Conservation (phyloP, 768 basidiomycete genomes). For the Lactarius hengduanensis region DNA sequence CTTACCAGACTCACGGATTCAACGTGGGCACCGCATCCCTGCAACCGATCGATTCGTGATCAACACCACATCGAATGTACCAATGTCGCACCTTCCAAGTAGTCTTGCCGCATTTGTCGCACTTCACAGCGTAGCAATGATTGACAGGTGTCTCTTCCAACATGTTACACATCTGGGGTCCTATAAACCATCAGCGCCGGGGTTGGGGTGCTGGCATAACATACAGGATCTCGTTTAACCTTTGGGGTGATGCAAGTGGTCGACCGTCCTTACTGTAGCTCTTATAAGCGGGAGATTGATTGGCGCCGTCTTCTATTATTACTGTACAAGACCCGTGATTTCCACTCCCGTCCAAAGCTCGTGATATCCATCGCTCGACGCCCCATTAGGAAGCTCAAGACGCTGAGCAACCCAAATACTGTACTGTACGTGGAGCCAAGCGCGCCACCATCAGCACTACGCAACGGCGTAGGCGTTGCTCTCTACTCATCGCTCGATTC, state of each 20-base stretch:
- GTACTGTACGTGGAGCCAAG: not conserved
- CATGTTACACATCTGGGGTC: conserved; percentile 7
- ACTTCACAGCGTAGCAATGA: conserved; percentile 30
- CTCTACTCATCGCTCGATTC: not conserved
- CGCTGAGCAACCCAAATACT: not conserved
- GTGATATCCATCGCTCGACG: not conserved
- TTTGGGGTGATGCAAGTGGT: conserved; percentile 1
- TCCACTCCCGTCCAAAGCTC: not conserved
- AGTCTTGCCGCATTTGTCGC: conserved; percentile 34
- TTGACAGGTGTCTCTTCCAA: conserved; percentile 24
- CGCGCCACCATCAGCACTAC: not conserved
- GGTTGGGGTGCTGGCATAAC: not conserved
- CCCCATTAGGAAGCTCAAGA: not conserved
- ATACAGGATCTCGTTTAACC: not conserved
- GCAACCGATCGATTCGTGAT: not conserved
- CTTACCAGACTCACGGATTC: conserved; percentile 25
- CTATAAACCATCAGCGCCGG: not conserved
- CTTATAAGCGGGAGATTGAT: conserved; percentile 5
- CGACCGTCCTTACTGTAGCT: not conserved
- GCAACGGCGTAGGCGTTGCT: not conserved
- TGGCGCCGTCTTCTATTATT: not conserved
- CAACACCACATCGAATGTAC: not conserved
- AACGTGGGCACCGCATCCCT: conserved; percentile 31
- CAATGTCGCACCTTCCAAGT: conserved; percentile 31
- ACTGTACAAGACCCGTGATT: not conserved